Evolutionary conservation across 1,284 basidiomycete species (phyloP), one percentile per base, ranked within the genome.

Genomic region (Mycosarcoma mackinlayi): DNA sequence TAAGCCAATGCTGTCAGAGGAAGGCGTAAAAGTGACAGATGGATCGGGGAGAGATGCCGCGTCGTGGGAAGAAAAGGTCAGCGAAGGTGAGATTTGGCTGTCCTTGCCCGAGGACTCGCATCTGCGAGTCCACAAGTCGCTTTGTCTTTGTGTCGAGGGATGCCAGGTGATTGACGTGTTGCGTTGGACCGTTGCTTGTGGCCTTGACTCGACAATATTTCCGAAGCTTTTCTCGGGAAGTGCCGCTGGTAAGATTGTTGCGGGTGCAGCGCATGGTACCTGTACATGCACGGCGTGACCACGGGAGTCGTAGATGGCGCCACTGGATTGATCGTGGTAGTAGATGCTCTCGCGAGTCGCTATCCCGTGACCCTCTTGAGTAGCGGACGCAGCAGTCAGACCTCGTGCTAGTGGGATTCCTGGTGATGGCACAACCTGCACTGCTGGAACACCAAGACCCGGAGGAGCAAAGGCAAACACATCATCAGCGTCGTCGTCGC

Each of bases 391-490:
- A 16, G 57, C 57, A n/a, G 48, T 39, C 0, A 44, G 47, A 7
- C 52, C 40, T 2, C 18, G 42, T 11, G 28, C 33, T 3, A 53
- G 52, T 23, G 50, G 13, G n/a, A 25, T 25, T 8, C 40, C 19
- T 4, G 51, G 42, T 1, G 56, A 27, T 5, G 63, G 27, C 14
- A 66, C 57, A 5, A 66, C 57, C 21, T 55, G 42, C 13, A 67
- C 49, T 0, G 39, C 46, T 1, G 52, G 53, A 0, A 28, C 28
- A 2, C 35, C 50, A 3, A 67, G 44, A 16, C 63, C 52, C 23
- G 63, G 66, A 30, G 67, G 67, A 16, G 61, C 67, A 25, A 70
- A 70, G 3, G 67, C 67, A 44, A 70, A 70, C 13, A 70, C 57
- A 25, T 57, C 53, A 27, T 69, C 60, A 25, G 51, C 55, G n/a